Percentiles rank a stretch among this genome's conserved stretches.
Evolutionary conservation across 1,284 basidiomycete species (phyloP).

Genomic region (Fistulinella staudtii): DNA sequence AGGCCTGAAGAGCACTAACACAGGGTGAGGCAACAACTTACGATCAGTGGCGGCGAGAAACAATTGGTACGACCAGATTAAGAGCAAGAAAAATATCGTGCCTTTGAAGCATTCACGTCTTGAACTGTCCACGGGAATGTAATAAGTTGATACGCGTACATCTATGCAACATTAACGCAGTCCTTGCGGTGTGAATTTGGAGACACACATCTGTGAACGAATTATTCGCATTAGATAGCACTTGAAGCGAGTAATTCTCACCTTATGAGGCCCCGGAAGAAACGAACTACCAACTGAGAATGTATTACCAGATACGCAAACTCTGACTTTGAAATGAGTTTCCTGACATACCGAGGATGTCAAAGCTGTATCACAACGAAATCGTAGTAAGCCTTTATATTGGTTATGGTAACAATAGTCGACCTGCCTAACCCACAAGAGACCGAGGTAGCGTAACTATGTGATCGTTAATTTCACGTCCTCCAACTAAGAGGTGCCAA

Average conservation of each 20-base stretch:
- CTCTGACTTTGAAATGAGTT: not conserved
- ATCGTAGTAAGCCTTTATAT: not conserved
- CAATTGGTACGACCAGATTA: not conserved
- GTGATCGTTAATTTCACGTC: not conserved
- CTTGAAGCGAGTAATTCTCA: not conserved
- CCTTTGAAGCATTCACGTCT: not conserved
- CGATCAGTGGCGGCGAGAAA: not conserved
- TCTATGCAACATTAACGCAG: not conserved
- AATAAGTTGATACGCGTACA: not conserved
- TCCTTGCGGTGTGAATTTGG: not conserved
- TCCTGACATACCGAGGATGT: not conserved
- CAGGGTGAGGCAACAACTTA: not conserved
- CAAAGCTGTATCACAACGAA: not conserved
- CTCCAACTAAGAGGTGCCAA: not conserved
- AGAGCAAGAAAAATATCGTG: not conserved
- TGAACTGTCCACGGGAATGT: not conserved
- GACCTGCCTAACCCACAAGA: not conserved
- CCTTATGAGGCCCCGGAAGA: not conserved
- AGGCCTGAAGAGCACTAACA: not conserved
- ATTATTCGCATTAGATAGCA: not conserved
- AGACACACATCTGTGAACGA: not conserved
- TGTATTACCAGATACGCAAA: not conserved
- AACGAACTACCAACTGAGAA: not conserved
- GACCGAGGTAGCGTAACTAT: not conserved
- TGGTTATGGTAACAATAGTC: not conserved